Percentiles rank a stretch among this genome's conserved stretches.
phyloP scores from a whole-genome alignment of 192 early-diverging fungal species.

The Coemansia sp. region DNA sequence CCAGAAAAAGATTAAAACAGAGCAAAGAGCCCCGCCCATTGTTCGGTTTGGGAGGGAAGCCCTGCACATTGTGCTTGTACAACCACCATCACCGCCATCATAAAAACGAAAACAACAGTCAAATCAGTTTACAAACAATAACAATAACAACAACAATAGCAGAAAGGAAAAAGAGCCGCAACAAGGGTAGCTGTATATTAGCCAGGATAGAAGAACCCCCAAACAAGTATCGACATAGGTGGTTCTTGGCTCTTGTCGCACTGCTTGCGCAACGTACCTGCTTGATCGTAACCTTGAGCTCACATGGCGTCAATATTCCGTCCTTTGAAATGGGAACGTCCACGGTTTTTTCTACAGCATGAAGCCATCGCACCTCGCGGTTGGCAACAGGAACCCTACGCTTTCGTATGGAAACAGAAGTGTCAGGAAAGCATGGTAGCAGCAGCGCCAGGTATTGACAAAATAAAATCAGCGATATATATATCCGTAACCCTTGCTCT shows the following conservation, averaged over 20 bases:
- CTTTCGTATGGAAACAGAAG: neutral
- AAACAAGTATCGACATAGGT: too few relatives aligned
- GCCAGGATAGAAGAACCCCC: neutral
- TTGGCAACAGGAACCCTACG: conserved; percentile 50
- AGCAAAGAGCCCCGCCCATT: too few relatives aligned
- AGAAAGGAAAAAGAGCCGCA: neutral
- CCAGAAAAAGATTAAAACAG: too few relatives aligned
- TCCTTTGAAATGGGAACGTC: conserved; percentile 74
- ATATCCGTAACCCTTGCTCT: neutral
- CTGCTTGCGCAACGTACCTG: conserved; percentile 51
- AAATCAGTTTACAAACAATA: neutral
- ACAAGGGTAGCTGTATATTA: neutral
- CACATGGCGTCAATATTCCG: conserved; percentile 71
- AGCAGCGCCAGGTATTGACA: neutral
- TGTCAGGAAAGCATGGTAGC: neutral
- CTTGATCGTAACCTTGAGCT: conserved; percentile 69
- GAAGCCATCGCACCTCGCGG: conserved; percentile 66
- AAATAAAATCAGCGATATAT: neutral
- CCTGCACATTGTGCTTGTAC: too few relatives aligned
- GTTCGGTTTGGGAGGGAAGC: too few relatives aligned
- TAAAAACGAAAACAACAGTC: too few relatives aligned
- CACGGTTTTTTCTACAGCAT: conserved; percentile 53
- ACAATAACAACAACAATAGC: neutral
- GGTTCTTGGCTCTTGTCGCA: neutral
- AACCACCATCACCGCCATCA: too few relatives aligned